These are phyloP conservation scores for Eucalyptus polyanthemos DNA, from an alignment of 345 rosid species.

Conservation along the genomic window DNA sequence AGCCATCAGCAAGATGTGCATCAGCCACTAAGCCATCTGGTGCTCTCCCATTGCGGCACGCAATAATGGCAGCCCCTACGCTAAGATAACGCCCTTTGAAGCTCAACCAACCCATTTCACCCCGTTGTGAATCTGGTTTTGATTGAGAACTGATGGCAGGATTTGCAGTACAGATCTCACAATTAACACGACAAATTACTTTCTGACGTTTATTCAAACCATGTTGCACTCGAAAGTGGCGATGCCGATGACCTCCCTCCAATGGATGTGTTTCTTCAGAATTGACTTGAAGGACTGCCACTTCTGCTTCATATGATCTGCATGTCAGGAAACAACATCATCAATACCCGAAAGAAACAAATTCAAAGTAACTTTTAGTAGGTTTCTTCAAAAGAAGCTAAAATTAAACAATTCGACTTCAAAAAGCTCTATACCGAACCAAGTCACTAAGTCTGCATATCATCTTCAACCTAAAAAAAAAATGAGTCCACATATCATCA, in stretches of 20 bases:
- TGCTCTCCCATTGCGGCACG: conserved; percentile 84
- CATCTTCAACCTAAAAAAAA: not conserved
- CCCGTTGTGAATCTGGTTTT: conserved; percentile 2
- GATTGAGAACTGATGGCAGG: not conserved
- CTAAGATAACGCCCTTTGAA: conserved; percentile 69
- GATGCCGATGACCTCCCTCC: conserved; percentile 9
- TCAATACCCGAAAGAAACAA: not conserved
- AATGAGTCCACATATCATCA: not conserved
- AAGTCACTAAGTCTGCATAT: not conserved
- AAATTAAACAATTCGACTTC: not conserved
- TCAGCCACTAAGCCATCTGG: conserved; percentile 96
- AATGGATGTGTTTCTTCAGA: conserved; percentile 22
- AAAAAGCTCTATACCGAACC: not conserved
- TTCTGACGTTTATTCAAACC: conserved; percentile 40
- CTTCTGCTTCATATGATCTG: conserved; percentile 85
- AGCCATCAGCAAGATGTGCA: conserved; percentile 93
- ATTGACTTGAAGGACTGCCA: conserved; percentile 50
- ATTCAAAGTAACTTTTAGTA: not conserved
- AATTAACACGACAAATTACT: conserved; percentile 53
- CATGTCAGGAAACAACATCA: not conserved
- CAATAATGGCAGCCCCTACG: conserved; percentile 80
- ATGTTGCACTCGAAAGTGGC: conserved; percentile 14
- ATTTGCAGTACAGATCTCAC: conserved; percentile 43
- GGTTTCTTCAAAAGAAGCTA: not conserved
- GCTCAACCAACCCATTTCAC: conserved; percentile 45